phyloP scores from a whole-genome alignment of 2,329 filamentous ascomycete genomes.

The Westerdykella ornata region DNA sequence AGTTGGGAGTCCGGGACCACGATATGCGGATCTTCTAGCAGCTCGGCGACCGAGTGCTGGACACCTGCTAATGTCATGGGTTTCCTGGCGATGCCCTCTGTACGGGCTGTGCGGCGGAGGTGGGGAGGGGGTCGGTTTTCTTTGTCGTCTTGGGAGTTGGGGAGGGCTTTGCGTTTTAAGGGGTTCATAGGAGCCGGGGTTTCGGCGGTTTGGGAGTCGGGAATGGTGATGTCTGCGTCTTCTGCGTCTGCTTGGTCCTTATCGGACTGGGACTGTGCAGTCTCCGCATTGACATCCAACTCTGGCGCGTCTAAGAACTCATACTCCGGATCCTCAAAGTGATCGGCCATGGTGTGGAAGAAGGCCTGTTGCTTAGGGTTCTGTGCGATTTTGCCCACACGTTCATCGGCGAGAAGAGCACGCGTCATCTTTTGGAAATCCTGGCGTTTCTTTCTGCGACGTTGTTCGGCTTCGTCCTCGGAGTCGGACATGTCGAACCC shows the following conservation, averaged over 20 bases:
- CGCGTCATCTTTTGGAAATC: constrained; percentile 91
- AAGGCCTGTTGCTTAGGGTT: constrained; percentile 88
- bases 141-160: constrained; percentile 38
- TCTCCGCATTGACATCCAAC: constrained; percentile 25
- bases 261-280: constrained; percentile 21
- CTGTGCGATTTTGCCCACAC: constrained; percentile 81
- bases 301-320: constrained; percentile 60
- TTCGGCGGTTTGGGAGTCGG: constrained; percentile 36
- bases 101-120: constrained; percentile 53
- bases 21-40: constrained; percentile 61
- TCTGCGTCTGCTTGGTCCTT: constrained; percentile 8
- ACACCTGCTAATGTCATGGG: constrained; percentile 74
- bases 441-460: constrained; percentile 71
- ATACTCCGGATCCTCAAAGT: constrained; percentile 62
- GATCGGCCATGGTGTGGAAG: constrained; percentile 80
- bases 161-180: constrained; percentile 36
- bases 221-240: constrained; percentile 22
- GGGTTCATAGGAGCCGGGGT: constrained; percentile 18
- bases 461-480: constrained; percentile 75
- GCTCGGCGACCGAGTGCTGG: constrained; percentile 71
- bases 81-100: constrained; percentile 49
- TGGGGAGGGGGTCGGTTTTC: constrained; percentile 49
- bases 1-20: constrained; percentile 50
- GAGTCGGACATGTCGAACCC: constrained; percentile 75
- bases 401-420: constrained; percentile 79